Conservation (phyloP, 805 yeast species). For the Suhomyces tanzawaensis region DNA sequence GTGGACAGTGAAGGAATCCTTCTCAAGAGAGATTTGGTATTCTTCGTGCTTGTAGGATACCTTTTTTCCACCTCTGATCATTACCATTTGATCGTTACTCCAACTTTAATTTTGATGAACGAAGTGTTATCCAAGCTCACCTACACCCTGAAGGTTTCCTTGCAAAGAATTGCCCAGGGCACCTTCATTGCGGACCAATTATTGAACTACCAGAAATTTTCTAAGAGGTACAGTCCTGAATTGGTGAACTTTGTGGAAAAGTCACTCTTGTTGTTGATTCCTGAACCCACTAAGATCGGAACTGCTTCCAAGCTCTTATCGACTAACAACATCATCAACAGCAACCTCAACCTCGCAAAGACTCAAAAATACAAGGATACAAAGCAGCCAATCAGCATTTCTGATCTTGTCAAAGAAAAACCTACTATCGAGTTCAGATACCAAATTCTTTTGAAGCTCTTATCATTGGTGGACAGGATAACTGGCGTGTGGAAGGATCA, state of each 20-base stretch:
- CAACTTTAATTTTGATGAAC: slow-evolving; percentile 69
- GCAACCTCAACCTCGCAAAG: slow-evolving; percentile 17
- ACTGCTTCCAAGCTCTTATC: slow-evolving; percentile 8
- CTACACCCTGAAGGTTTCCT: slow-evolving; percentile 34
- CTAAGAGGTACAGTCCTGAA: slow-evolving; percentile 85
- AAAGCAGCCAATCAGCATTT: slow-evolving; percentile 5
- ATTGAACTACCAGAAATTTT: slow-evolving; percentile 69
- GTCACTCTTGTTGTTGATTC: slow-evolving; percentile 44
- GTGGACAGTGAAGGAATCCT: slow-evolving; percentile 14
- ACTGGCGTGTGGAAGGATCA: slow-evolving; percentile 58
- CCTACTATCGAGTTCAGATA: slow-evolving; percentile 20
- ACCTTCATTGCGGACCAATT: slow-evolving; percentile 63
- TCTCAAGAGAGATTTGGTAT: slow-evolving; percentile 51
- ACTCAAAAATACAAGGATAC: slow-evolving; percentile 13
- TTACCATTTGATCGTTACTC: slow-evolving; percentile 87
- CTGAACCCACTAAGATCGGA: slow-evolving; percentile 28
- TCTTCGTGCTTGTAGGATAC: slow-evolving; percentile 69
- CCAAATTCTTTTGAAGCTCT: slow-evolving; percentile 31
- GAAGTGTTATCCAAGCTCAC: slow-evolving; percentile 49
- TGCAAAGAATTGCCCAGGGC: slow-evolving; percentile 54
- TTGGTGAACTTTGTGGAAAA: slow-evolving; percentile 56
- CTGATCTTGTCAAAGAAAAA: slow-evolving; percentile 11
- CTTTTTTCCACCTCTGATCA: slow-evolving; percentile 93
- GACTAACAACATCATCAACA: slow-evolving; percentile 7
- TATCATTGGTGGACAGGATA: slow-evolving; percentile 30